Base-by-base conservation (phyloP, 257 asterid species). In the Przewalskia tangutica region DNA sequence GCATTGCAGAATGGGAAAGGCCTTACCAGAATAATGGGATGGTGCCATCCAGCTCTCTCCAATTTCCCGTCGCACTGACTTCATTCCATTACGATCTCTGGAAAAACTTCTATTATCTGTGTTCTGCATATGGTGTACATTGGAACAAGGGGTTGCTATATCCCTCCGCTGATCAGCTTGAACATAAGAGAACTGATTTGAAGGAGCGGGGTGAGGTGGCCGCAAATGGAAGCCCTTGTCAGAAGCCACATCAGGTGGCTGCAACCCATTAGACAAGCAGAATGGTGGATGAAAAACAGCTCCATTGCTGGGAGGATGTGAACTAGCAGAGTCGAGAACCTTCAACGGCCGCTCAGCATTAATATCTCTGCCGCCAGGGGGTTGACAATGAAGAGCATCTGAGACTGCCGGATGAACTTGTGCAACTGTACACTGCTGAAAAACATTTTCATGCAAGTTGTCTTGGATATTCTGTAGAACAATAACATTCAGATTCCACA, bases 171-270 rank as follows among this genome's bases (percentile, higher is more conserved):
- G 94, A 84, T 90, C 97, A 8, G 79, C 7, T 58, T 93, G 98
- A 82, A 92, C 90, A 84, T 93, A 93, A 3, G 96, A 90, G 82
- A 94, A 94, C 83, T 93, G 98, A 88, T 94, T 90, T 76, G 98
- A 90, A 65, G 97, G 97, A 87, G 95, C 93, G 14, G 97, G 98
- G 53, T 91, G 93, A 76, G 98, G 98, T 67, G 98, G 98, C 36
- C 90, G 97, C 75, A 94, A 84, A 73, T 86, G 94, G 82, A 88
- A 92, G 86, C 93, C 89, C 87, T 91, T 92, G 88, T 81, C 84
- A 80, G 83, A 86, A 81, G 89, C 77, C 76, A 85, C 86, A 78
- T 91, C 94, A 56, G 84, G 83, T 6, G 86, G 88, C 50, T 82
- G 92, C 62, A 63, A 77, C 44, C 84, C 87, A 83, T 87, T 87